phyloP scores from a whole-genome alignment of 495 filamentous ascomycete genomes.

The Daldinia loculata region DNA sequence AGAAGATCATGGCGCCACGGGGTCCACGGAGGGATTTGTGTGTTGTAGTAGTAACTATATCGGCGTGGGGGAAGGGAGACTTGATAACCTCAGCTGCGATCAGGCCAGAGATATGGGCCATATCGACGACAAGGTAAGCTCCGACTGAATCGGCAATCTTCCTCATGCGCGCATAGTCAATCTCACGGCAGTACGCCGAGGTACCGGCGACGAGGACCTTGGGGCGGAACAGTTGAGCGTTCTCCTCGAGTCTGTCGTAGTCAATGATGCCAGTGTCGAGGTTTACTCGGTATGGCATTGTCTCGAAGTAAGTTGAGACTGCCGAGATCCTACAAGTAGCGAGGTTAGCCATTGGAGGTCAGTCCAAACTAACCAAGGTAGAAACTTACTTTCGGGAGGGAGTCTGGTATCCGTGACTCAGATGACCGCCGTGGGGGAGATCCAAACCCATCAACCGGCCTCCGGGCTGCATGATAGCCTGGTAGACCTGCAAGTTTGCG shows the following conservation, averaged over 20 bases:
- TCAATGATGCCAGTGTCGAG: constrained; percentile 96
- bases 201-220: constrained; percentile 97
- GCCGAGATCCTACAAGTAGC: constrained; percentile 76
- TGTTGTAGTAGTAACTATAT: constrained; percentile 98
- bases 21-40: constrained; percentile 99
- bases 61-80: constrained; percentile 90
- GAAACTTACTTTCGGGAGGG: constrained; percentile 80
- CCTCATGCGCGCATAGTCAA: constrained; percentile 97
- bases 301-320: constrained; percentile 94
- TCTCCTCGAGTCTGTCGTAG: constrained; percentile 91
- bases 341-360: constrained; percentile 16
- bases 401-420: constrained; percentile 98
- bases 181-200: constrained; percentile 97
- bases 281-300: constrained; percentile 90
- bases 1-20: constrained; percentile 99
- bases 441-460: constrained; percentile 98
- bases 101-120: constrained; percentile 98
- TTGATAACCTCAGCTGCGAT: constrained; percentile 94
- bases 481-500: constrained; percentile 98
- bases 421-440: constrained; percentile 95
- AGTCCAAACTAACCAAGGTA: constrained; percentile 10
- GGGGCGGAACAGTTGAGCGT: constrained; percentile 92
- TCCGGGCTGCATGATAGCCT: constrained; percentile 97
- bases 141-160: constrained; percentile 94
- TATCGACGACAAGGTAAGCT: constrained; percentile 94